A percentile compares a stretch with the other conserved stretches of the same genome.
These are phyloP conservation scores for Pterocarpus macrocarpus DNA, from an alignment of 306 rosid genomes.

Conservation along the genomic window DNA sequence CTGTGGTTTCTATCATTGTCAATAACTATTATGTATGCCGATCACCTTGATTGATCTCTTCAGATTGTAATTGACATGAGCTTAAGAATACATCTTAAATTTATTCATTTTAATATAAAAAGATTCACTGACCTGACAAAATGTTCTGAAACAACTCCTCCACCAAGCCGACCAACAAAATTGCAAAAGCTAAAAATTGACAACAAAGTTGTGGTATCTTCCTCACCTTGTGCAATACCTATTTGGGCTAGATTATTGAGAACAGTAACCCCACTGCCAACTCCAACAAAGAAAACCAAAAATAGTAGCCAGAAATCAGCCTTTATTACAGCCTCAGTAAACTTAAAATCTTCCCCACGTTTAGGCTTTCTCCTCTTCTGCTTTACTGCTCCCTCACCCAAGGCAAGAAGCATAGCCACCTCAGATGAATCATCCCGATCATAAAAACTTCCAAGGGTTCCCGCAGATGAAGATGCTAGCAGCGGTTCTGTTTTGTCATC, in stretches of 20 bases:
- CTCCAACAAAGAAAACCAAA: conserved; percentile 78
- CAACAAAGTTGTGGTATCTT: conserved; percentile 73
- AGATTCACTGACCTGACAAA: conserved; percentile 74
- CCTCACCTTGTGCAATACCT: conserved; percentile 79
- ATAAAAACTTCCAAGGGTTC: conserved; percentile 57
- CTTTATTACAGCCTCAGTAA: conserved; percentile 77
- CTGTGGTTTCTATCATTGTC: not conserved
- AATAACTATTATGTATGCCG: not conserved
- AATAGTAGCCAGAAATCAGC: conserved; percentile 90
- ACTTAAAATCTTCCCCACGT: conserved; percentile 82
- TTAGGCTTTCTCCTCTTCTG: conserved; percentile 83
- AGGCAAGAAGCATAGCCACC: conserved; percentile 80
- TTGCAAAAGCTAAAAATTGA: conserved; percentile 85
- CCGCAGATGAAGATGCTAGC: conserved; percentile 59
- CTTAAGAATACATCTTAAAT: not conserved
- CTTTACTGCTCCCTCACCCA: conserved; percentile 87
- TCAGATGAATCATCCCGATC: conserved; percentile 70
- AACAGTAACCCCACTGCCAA: conserved; percentile 88
- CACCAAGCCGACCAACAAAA: conserved; percentile 88
- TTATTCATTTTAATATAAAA: not conserved
- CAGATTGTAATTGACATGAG: conserved; percentile 24
- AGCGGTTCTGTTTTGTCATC: conserved; percentile 62
- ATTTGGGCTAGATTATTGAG: conserved; percentile 86
- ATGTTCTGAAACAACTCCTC: conserved; percentile 84
- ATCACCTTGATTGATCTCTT: not conserved